Evolutionary conservation across 257 asterid species (phyloP), one percentile per base, ranked within the genome.

Genomic region (Plantago elongata): DNA sequence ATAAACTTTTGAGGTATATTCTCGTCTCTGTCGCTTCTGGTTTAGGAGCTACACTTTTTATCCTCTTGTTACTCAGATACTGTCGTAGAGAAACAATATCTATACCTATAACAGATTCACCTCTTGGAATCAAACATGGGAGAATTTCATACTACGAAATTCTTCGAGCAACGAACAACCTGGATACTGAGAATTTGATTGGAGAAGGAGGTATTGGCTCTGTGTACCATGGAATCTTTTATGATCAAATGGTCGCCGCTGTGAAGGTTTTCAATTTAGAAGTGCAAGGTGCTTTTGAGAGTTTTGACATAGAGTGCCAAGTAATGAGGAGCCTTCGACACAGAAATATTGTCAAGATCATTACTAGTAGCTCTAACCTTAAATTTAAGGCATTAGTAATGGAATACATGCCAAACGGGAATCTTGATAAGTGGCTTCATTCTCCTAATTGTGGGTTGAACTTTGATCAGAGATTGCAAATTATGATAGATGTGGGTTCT

Each of bases 401-500:
- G 30, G 10, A 17, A 16, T 58, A 58, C n/a, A 60, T 60, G 49
- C 38, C 64, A 5, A 60, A 60, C 2, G 64, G 64, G 13, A 44
- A 18, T 50, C 64, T 60, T 17, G 29, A 44, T 11, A 44, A 18
- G 14, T 60, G 64, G 51, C 52, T 60, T 1, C 17, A 43, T 18
- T 60, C 64, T 3, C 17, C 15, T 60, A 42, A 44, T 16, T 42
- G 7, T 13, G 14, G 12, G 40, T 44, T 60, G 12, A 12, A 10
- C 15, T 10, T 44, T 11, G 12, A 5, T 6, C 64, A 43, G 4
- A 60, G 64, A 60, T 16, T 60, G 18, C 11, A 17, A 11, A 60
- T 60, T 42, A 44, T 60, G 51, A 60, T 18, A 58, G 63, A 40
- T 42, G 63, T 58, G 37, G 63, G 49, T 14, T 40, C 30, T 58